These are phyloP conservation scores for Malus hybrid DNA, from an alignment of 331 rosid species.

Conservation along the genomic window DNA sequence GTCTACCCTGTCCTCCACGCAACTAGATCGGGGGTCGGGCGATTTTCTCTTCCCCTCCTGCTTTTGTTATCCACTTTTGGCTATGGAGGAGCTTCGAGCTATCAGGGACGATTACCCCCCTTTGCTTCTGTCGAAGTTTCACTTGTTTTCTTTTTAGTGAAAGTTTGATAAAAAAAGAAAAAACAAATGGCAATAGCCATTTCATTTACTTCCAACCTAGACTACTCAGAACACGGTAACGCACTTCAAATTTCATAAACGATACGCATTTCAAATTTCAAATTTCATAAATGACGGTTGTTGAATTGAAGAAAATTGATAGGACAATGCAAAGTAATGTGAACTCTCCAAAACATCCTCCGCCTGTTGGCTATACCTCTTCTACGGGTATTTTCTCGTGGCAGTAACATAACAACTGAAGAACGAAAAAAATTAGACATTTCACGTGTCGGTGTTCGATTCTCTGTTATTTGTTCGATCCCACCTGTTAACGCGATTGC, in stretches of 20 bases:
- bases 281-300: no score
- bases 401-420: neutral
- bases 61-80: neutral
- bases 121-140: neutral
- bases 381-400: neutral
- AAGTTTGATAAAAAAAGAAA: no score
- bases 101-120: neutral
- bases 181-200: neutral
- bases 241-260: neutral
- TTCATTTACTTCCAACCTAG: no score
- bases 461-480: neutral
- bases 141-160: no score
- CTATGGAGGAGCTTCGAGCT: neutral
- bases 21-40: neutral
- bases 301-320: neutral
- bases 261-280: no score
- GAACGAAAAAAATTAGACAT: neutral
- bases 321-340: neutral
- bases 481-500: slow-evolving; percentile 12
- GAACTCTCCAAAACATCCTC: neutral
- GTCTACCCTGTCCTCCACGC: neutral
- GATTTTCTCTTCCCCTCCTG: neutral
- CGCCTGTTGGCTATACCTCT: neutral
- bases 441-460: neutral
- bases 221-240: no score